Base-by-base conservation (phyloP, 345 rosid genomes). In the Heritiera littoralis region DNA sequence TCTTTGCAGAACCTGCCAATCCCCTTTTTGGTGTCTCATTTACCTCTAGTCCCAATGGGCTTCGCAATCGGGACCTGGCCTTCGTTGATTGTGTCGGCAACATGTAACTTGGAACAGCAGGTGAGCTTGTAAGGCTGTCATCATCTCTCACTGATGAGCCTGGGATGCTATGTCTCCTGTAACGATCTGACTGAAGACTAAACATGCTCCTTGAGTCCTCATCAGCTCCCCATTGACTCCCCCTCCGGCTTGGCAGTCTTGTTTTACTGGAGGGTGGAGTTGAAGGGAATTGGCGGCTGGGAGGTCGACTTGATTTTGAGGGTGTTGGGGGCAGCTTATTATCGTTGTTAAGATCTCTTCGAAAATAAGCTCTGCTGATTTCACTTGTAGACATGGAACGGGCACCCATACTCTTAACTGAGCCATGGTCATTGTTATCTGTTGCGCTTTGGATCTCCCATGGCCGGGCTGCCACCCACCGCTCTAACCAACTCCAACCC, bases 401-500 rank as follows among this genome's bases (percentile, higher is more conserved):
- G 75, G 86, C 87, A 38, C 80, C 80, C 46, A 83, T 65, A 75
- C 94, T 93, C 76, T 83, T 91, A 2, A 82, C 75, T 73, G 99
- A 92, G 67, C 89, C 87, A 72, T 74, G 84, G 52, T 95, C 95
- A 74, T 72, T 85, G 74, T 71, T 83, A 41, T 90, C 91, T 49
- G 74, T 75, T 20, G 81, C 55, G 85, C 88, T 75, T 60, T 74
- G 81, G 77, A 73, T 84, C 78, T 93, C 97, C 90, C 97, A 90
- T 49, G 95, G 96, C 71, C 93, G 80, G 32, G 92, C 88, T 49
- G 93, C 95, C 94, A 90, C 91, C 97, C 97, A 91, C 48, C 95
- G 86, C 81, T 96, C 99, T 83, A 96, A 87, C 99, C 99, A 96
- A 76, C 97, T 96, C 99, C 99, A 96, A 35, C 99, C 98, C 97